These are phyloP conservation scores for Colletotrichum tabaci DNA, from an alignment of 2,329 filamentous ascomycete genomes.

Conservation along the genomic window DNA sequence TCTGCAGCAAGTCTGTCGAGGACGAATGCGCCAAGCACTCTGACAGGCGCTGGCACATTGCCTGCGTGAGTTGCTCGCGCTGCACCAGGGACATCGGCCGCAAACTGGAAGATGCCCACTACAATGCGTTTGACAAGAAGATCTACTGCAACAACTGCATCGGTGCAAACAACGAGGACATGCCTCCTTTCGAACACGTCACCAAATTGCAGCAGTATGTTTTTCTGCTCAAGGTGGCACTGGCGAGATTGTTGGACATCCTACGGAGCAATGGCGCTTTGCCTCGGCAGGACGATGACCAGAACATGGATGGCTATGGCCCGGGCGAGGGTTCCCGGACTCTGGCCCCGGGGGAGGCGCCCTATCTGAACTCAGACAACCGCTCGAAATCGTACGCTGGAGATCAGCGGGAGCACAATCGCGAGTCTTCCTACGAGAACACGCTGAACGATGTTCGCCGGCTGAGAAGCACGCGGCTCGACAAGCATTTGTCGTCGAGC, in stretches of 20 bases:
- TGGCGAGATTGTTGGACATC: slow-evolving; percentile 90
- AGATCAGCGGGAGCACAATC: slow-evolving; percentile 70
- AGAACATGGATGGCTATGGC: slow-evolving; percentile 76
- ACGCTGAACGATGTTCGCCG: slow-evolving; percentile 96
- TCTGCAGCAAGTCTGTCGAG: slow-evolving; percentile 90
- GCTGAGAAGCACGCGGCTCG: slow-evolving; percentile 91
- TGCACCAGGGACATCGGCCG: slow-evolving; percentile 77
- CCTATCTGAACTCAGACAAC: slow-evolving; percentile 74
- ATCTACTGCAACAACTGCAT: slow-evolving; percentile 81
- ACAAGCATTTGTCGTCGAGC: slow-evolving; percentile 94
- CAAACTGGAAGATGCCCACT: slow-evolving; percentile 78
- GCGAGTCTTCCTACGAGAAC: slow-evolving; percentile 89
- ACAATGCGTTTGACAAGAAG: slow-evolving; percentile 77
- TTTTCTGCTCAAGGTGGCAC: slow-evolving; percentile 90
- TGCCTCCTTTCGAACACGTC: slow-evolving; percentile 76
- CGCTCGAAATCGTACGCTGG: slow-evolving; percentile 83
- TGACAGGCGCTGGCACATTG: slow-evolving; percentile 86
- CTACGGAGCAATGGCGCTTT: slow-evolving; percentile 87
- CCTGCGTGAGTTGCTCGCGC: slow-evolving; percentile 83
- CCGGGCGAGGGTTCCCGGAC: slow-evolving; percentile 69
- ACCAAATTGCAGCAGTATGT: slow-evolving; percentile 95
- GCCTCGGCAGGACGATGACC: slow-evolving; percentile 81
- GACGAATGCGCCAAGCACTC: slow-evolving; percentile 88
- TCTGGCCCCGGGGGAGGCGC: slow-evolving; percentile 43
- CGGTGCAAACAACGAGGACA: slow-evolving; percentile 66